Evolutionary conservation across 148 eudicot species (phyloP).

Genomic region (Spergularia marina): DNA sequence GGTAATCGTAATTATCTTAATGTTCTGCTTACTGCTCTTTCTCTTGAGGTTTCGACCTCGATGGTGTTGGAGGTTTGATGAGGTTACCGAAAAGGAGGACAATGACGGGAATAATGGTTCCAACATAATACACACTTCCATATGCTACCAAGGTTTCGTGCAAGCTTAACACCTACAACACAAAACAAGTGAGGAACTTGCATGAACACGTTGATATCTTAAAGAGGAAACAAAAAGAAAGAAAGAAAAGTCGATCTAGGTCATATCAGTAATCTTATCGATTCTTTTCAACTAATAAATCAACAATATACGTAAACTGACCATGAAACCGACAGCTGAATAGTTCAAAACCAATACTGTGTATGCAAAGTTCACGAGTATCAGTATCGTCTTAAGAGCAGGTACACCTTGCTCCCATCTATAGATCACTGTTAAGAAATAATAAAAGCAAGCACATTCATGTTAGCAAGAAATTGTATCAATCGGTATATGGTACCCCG

Average conservation of each 20-base stretch:
- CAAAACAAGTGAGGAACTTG: background rate
- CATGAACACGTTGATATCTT: background rate
- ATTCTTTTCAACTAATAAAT: background rate
- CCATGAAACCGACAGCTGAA: conserved; percentile 81
- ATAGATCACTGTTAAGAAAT: conserved; percentile 60
- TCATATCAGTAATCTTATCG: background rate
- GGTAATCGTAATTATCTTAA: background rate
- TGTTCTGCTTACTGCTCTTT: conserved; percentile 55
- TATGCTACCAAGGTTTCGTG: conserved; percentile 77
- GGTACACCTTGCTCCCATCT: conserved; percentile 87
- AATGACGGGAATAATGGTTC: conserved; percentile 70
- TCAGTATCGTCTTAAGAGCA: conserved; percentile 43
- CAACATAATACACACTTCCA: conserved; percentile 77
- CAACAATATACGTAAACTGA: conserved; percentile 31
- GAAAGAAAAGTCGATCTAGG: too few relatives aligned
- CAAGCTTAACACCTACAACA: conserved; percentile 78
- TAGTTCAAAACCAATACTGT: conserved; percentile 73
- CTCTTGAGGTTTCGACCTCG: conserved; percentile 63
- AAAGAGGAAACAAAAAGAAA: background rate
- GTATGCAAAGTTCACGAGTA: conserved; percentile 62
- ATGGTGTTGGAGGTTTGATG: conserved; percentile 66
- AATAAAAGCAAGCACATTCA: conserved; percentile 10
- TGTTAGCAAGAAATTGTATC: conserved; percentile 1
- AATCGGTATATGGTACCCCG: too few relatives aligned
- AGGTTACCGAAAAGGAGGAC: conserved; percentile 56